Base-by-base conservation (phyloP, 345 rosid species). In the Angophora floribunda region DNA sequence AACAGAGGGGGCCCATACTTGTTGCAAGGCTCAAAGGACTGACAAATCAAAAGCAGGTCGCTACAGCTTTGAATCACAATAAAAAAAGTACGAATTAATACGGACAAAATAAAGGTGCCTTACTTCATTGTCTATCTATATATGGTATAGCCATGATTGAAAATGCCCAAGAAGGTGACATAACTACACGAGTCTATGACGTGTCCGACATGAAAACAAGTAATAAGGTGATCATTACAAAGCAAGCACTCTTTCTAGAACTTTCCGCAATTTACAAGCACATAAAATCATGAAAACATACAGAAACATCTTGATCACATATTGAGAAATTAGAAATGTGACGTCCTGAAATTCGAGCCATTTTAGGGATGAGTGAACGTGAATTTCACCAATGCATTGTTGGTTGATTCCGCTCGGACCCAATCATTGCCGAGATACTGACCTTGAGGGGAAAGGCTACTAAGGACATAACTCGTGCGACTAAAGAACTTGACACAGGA, bases 21-120 rank as follows among this genome's bases (percentile, higher is more conserved):
- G 99, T 98, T 87, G 96, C 92, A 85, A 99, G 99, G 94, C 96
- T 95, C 89, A 98, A 98, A 90, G 99, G 99, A 90, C 99, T 97
- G 97, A 95, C 94, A 52, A 55, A 89, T 67, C 88, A 93, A 85
- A 90, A 89, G 70, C 63, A 57, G 63, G 24, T 57, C 12, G 63
- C 24, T 57, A 57, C 63, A 57, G 63, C 63, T 22, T 57, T 57
- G 63, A 57, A 24, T 28, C 63, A 57, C n/a, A 57, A 57, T 57
- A 36, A 22, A 22, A 57, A 57, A 57, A 57, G 63, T 13, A 57
- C 9, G n/a, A 6, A 6, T 57, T 57, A 57, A 57, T 57, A 57
- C 61, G 22, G 22, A 57, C 61, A 57, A 9, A 24, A 57, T n/a
- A 26, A 57, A 57, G 63, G n/a, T 57, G n/a, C 63, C 13, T 24